Percentiles rank a stretch among this genome's conserved stretches.
phyloP scores from a whole-genome alignment of 1,284 basidiomycete genomes.

The Pascua sp. region DNA sequence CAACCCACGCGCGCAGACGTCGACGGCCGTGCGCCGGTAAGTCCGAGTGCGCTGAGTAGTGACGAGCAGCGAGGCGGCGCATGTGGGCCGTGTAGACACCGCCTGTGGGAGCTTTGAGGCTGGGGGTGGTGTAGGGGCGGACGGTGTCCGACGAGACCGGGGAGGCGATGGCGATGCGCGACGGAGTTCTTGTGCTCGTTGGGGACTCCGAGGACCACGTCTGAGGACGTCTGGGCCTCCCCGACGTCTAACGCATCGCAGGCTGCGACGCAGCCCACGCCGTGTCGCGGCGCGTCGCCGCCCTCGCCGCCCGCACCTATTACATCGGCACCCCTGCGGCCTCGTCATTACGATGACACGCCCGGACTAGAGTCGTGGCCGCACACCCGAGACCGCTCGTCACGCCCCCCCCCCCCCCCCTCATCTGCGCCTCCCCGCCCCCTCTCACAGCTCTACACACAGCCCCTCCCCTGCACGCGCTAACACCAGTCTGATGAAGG shows the following conservation, averaged over 20 bases:
- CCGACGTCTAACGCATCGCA: too few relatives aligned
- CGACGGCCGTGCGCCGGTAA: conserved; percentile 44
- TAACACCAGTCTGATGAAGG: conserved; percentile 72
- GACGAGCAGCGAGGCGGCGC: not conserved
- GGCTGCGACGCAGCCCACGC: too few relatives aligned
- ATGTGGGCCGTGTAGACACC: not conserved
- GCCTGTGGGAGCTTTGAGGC: too few relatives aligned
- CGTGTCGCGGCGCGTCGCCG: too few relatives aligned
- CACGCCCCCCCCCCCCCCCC: not conserved
- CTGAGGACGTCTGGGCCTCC: too few relatives aligned
- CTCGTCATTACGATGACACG: too few relatives aligned
- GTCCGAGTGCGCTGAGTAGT: conserved; percentile 3
- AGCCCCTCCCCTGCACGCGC: not conserved
- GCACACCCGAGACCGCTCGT: too few relatives aligned
- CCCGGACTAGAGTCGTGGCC: too few relatives aligned
- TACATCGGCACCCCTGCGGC: too few relatives aligned
- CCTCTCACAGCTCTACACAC: not conserved
- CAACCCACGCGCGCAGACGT: conserved; percentile 41
- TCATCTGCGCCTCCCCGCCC: not conserved
- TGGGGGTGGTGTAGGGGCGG: not conserved
- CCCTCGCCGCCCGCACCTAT: too few relatives aligned
- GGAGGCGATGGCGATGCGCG: not conserved
- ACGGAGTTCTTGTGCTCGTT: not conserved
- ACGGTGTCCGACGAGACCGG: too few relatives aligned
- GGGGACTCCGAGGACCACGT: not conserved